Conservation (phyloP, 345 rosid species). For the Passiflora organensis region DNA sequence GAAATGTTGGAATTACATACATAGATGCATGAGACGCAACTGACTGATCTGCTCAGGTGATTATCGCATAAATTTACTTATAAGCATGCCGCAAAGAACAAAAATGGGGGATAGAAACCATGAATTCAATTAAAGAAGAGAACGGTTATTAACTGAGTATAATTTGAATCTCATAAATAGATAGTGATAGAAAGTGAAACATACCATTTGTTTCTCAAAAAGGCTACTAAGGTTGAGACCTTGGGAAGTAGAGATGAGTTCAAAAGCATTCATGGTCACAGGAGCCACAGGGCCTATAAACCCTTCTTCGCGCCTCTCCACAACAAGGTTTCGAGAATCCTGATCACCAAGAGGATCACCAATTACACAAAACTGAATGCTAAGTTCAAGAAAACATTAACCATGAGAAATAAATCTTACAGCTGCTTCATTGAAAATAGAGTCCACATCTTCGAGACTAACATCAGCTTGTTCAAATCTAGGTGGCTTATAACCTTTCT, state of each 20-base stretch:
- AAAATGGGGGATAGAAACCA: too few relatives aligned
- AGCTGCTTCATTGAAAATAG: conserved; percentile 67
- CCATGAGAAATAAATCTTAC: conserved; percentile 37
- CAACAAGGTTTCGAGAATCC: conserved; percentile 72
- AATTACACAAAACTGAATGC: conserved; percentile 8
- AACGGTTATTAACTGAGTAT: too few relatives aligned
- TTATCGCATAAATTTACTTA: too few relatives aligned
- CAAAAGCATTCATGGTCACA: conserved; percentile 92
- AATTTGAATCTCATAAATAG: not conserved
- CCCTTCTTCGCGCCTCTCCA: conserved; percentile 80
- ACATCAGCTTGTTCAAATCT: conserved; percentile 69
- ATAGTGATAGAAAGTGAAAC: too few relatives aligned
- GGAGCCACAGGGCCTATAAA: conserved; percentile 43
- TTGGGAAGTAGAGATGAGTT: conserved; percentile 91
- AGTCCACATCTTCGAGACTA: conserved; percentile 79
- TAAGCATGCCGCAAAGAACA: too few relatives aligned
- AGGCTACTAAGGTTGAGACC: conserved; percentile 92
- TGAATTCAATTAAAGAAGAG: not conserved
- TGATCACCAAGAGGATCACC: conserved; percentile 27
- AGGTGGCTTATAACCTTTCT: conserved; percentile 90
- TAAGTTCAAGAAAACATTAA: conserved; percentile 4
- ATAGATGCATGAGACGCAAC: not conserved
- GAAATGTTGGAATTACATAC: conserved; percentile 4
- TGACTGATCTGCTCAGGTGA: too few relatives aligned
- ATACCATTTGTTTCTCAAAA: conserved; percentile 95